These are phyloP conservation scores for Lantana camara DNA, from an alignment of 257 asterid genomes.

Conservation along the genomic window DNA sequence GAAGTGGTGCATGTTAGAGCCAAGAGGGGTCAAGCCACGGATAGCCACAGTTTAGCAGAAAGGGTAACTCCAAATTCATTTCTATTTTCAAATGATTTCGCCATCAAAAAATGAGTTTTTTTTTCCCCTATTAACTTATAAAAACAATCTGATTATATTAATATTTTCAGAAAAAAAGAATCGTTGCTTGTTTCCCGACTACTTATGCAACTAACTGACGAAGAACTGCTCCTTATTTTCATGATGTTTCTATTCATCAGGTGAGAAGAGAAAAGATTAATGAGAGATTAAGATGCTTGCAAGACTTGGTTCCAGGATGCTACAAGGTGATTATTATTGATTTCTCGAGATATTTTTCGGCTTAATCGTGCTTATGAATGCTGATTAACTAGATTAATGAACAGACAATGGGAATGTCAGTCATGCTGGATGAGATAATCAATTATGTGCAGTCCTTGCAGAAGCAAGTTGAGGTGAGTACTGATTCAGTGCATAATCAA, in stretches of 20 bases:
- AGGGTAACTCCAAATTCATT: constrained; percentile 46
- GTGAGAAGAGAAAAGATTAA: constrained; percentile 84
- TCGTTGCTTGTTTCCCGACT: background rate
- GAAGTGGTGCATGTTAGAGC: constrained; percentile 93
- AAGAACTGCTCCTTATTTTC: background rate
- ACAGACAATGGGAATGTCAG: constrained; percentile 96
- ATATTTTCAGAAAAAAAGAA: background rate
- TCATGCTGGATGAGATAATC: constrained; percentile 86
- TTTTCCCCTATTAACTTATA: too few species aligned
- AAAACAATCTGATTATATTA: too few species aligned
- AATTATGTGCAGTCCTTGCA: constrained; percentile 85
- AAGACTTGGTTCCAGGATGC: constrained; percentile 93
- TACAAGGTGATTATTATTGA: constrained; percentile 50
- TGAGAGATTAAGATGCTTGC: constrained; percentile 77
- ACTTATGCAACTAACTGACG: background rate
- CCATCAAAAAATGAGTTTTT: too few species aligned
- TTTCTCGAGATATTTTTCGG: background rate
- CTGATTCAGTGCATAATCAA: background rate
- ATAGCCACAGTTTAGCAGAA: constrained; percentile 94
- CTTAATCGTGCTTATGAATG: too few species aligned
- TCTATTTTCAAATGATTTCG: background rate
- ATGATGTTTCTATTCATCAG: constrained; percentile 34
- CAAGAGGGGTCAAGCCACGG: constrained; percentile 87
- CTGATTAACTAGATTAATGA: constrained; percentile 28
- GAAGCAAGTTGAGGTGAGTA: constrained; percentile 85